phyloP scores from a whole-genome alignment of 202 grass and related monocot species.

The Cymbopogon flexuosus region DNA sequence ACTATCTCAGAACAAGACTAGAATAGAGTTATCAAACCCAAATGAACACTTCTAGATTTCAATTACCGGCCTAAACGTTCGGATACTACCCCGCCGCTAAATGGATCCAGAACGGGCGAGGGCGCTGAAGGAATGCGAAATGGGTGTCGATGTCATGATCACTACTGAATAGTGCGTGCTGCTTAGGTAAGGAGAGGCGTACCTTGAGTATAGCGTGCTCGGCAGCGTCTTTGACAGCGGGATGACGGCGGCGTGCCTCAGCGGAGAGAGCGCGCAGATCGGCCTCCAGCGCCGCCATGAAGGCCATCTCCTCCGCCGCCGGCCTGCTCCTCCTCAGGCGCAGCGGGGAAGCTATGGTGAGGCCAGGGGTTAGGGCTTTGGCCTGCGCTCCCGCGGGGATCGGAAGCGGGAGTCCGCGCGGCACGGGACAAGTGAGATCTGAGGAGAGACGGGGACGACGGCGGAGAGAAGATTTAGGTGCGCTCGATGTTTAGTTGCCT shows the following conservation, averaged over 20 bases:
- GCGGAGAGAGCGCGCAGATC: slow-evolving; percentile 96
- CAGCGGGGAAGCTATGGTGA: neutral
- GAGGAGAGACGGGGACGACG: slow-evolving; percentile 18
- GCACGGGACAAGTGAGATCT: slow-evolving; percentile 28
- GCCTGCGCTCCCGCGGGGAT: slow-evolving; percentile 12
- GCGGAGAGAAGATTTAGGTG: neutral
- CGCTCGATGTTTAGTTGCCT: neutral
- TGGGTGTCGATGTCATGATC: slow-evolving; percentile 20
- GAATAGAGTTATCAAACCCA: neutral
- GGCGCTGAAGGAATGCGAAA: neutral
- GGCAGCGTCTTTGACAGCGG: slow-evolving; percentile 85
- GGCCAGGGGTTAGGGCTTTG: slow-evolving; percentile 40
- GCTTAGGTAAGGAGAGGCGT: neutral
- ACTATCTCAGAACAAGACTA: neutral
- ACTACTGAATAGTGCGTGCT: neutral
- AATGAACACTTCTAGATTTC: neutral
- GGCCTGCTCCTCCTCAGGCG: slow-evolving; percentile 14
- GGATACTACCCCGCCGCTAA: neutral
- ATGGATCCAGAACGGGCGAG: slow-evolving; percentile 30
- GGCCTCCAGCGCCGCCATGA: slow-evolving; percentile 91
- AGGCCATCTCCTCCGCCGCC: slow-evolving; percentile 45
- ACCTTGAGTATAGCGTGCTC: slow-evolving; percentile 95
- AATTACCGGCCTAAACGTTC: neutral
- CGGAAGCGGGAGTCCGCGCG: slow-evolving; percentile 29
- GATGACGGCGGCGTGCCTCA: slow-evolving; percentile 85